Percentiles rank a stretch among this genome's conserved stretches.
Evolutionary conservation across 2,329 filamentous ascomycete species (phyloP).

Genomic region (Trichoderma lentiforme): DNA sequence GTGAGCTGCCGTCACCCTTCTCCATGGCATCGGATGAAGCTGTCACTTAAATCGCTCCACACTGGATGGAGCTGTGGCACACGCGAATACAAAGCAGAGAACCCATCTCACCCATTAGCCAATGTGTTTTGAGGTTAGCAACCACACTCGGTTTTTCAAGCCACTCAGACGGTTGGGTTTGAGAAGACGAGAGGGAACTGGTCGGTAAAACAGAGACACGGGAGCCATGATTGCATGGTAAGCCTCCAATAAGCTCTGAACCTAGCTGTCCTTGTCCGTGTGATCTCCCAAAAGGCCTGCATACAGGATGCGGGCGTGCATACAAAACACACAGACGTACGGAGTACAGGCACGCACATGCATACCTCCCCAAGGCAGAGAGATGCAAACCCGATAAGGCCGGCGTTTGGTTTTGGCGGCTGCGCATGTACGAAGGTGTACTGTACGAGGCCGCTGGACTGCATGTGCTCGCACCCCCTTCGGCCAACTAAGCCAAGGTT

Average conservation of each 20-base stretch:
- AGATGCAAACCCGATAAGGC: conserved; percentile 3
- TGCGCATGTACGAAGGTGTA: neutral
- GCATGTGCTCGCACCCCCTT: conserved; percentile 8
- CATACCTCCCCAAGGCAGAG: neutral
- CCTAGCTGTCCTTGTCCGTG: conserved; percentile 2
- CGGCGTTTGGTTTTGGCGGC: neutral
- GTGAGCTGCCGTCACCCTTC: conserved; percentile 1
- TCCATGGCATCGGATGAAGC: conserved; percentile 5
- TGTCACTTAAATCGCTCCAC: conserved; percentile 1
- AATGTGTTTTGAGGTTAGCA: neutral
- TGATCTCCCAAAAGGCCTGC: conserved; percentile 10
- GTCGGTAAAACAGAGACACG: neutral
- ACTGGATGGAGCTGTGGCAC: neutral
- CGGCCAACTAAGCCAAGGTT: conserved; percentile 18
- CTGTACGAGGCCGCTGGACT: neutral
- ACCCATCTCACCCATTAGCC: neutral
- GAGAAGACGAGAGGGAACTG: neutral
- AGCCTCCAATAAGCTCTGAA: neutral
- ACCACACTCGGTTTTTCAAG: neutral
- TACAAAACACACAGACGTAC: neutral
- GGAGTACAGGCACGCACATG: neutral
- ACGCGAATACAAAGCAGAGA: neutral
- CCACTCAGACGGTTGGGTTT: neutral
- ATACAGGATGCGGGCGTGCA: conserved; percentile 7
- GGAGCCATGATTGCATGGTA: neutral